Base-by-base conservation (phyloP, 352 stramenopile species). In the Globisporangium mamillatum region DNA sequence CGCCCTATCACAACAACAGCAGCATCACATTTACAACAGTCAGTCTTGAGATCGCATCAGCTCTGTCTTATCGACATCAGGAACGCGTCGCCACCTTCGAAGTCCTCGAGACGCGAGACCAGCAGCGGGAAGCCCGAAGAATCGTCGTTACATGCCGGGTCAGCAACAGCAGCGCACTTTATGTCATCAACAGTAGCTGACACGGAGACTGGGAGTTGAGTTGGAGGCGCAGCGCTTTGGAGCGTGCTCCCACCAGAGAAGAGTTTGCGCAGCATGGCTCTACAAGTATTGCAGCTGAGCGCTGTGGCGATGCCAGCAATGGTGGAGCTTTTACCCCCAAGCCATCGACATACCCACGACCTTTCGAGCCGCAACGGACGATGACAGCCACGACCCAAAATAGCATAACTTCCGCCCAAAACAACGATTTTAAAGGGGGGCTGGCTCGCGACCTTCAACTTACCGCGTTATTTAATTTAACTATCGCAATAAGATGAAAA, bases 181-280 rank as follows among this genome's bases (percentile, higher is more conserved):
- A 8, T 2, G 16, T n/a, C 48, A 20, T 53, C 36, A 36, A 25
- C 12, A 16, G 27, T 60, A 24, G 24, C 6, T 29, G 57, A 8
- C 29, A 29, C 20, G 12, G 41, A 44, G 25, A 53, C 8, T 16
- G 60, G 2, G 6, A 6, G 25, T 1, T 32, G 18, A 20, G 18
- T 14, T 8, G 34, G 4, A 20, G 53, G 3, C 1, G 14, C 3
- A 52, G 27, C 29, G 12, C 2, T 22, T 25, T 6, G 16, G 41
- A 27, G 14, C 18, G 63, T 24, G n/a, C 38, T 55, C 12, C 56
- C 48, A 10, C 69, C 69, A 44, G 75, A 68, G 66, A 91, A 88
- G 56, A 91, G 68, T 64, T 78, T 91, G 67, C 80, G 80, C 48
- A 89, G 72, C 80, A 91, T 88, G 32, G 8, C 41, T 38, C 46